Conservation (phyloP, 2,329 filamentous ascomycete genomes). For the Colletotrichum sp. region DNA sequence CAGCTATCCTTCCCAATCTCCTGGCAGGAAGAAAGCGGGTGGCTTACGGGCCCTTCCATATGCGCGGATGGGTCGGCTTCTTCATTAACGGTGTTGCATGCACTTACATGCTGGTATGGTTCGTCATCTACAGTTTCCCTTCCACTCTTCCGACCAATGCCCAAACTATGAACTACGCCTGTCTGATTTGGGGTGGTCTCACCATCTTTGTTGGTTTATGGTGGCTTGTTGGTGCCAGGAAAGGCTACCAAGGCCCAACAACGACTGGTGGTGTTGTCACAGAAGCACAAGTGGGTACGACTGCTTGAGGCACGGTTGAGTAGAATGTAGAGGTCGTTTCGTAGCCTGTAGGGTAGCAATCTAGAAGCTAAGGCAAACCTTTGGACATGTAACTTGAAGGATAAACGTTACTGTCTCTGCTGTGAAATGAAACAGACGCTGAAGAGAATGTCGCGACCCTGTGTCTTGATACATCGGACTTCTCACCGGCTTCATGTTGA, state of each 20-base stretch:
- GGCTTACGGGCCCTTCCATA: conserved; percentile 61
- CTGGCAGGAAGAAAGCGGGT: conserved; percentile 42
- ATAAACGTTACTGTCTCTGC: background rate
- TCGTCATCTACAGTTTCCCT: conserved; percentile 69
- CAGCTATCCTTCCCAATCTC: conserved; percentile 65
- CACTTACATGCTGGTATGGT: conserved; percentile 64
- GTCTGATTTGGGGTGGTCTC: conserved; percentile 48
- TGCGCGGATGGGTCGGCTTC: conserved; percentile 54
- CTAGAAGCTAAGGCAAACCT: background rate
- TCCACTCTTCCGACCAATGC: conserved; percentile 48
- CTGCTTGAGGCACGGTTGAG: background rate
- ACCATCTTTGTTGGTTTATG: conserved; percentile 42
- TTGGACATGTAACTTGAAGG: background rate
- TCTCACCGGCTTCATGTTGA: background rate
- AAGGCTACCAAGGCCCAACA: conserved; percentile 24
- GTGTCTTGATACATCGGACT: background rate
- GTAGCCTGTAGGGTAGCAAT: background rate
- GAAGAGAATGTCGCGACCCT: background rate
- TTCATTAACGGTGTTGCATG: conserved; percentile 56
- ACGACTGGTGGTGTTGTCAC: conserved; percentile 13
- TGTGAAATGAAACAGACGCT: background rate
- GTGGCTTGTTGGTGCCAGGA: conserved; percentile 41
- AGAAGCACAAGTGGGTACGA: background rate
- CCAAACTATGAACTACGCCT: conserved; percentile 58
- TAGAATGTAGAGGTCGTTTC: background rate